A percentile compares a stretch with the other conserved stretches of the same genome.
These are phyloP conservation scores for Penicillium corylophilum DNA, from an alignment of 2,329 filamentous ascomycete species.

Conservation along the genomic window DNA sequence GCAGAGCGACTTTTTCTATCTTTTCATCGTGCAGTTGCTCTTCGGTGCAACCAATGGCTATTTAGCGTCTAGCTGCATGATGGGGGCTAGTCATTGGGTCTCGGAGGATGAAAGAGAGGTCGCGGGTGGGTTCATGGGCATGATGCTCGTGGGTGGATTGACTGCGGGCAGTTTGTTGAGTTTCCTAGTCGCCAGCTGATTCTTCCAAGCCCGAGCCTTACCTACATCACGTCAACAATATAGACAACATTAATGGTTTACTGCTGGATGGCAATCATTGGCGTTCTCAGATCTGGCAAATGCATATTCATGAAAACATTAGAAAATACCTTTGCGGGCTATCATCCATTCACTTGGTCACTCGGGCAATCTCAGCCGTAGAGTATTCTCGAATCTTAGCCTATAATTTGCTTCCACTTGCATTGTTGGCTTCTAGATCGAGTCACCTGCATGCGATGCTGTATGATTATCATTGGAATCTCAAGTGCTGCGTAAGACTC, in stretches of 20 bases:
- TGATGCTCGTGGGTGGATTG: constrained; percentile 83
- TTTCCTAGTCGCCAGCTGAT: constrained; percentile 63
- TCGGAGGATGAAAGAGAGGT: constrained; percentile 80
- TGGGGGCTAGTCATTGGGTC: constrained; percentile 80
- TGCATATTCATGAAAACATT: neutral
- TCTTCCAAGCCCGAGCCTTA: neutral
- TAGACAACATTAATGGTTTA: neutral
- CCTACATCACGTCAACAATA: neutral
- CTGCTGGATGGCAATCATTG: neutral
- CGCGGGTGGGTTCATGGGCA: constrained; percentile 88
- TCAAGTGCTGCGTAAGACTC: neutral
- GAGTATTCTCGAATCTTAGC: neutral
- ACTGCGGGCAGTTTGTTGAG: constrained; percentile 84
- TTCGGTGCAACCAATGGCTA: constrained; percentile 88
- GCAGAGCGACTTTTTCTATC: constrained; percentile 81
- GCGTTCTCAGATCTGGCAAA: neutral
- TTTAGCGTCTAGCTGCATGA: constrained; percentile 85
- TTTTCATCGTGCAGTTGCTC: constrained; percentile 75
- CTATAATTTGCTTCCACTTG: neutral
- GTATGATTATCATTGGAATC: too few species aligned
- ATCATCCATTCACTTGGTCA: neutral
- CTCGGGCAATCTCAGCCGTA: neutral
- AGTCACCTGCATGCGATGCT: neutral
- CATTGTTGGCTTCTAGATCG: neutral
- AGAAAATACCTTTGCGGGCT: neutral